Evolutionary conservation across 345 rosid species (phyloP).

Genomic region (Kandelia obovata): DNA sequence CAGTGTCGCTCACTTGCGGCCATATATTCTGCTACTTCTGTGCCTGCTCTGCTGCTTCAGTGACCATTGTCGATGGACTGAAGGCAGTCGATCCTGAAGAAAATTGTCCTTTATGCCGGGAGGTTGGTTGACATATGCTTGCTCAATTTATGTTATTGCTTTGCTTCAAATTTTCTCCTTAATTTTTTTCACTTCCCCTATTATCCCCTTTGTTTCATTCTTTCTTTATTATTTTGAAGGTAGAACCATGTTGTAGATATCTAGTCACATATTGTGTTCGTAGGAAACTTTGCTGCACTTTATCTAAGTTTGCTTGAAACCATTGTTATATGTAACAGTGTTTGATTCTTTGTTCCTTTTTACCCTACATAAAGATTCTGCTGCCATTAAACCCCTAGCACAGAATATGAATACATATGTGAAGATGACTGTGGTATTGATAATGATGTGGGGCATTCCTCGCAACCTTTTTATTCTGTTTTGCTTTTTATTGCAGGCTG

Average conservation of each 20-base stretch:
- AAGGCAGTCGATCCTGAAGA: constrained; percentile 54
- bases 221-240: not conserved
- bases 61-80: constrained; percentile 69
- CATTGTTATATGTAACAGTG: no score
- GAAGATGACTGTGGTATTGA: not conserved
- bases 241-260: not conserved
- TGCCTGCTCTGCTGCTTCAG: constrained; percentile 93
- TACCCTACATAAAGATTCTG: no score
- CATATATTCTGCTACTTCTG: constrained; percentile 93
- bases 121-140: constrained; percentile 40
- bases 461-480: not conserved
- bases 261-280: no score
- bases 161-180: not conserved
- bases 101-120: constrained; percentile 87
- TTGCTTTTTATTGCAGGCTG: constrained; percentile 30
- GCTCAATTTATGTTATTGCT: not conserved
- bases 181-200: not conserved
- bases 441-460: not conserved
- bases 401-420: not conserved
- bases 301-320: no score
- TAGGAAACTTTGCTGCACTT: no score
- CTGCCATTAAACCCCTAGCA: no score
- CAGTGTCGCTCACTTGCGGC: constrained; percentile 81
- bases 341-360: no score
- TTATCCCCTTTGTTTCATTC: not conserved